Evolutionary conservation across 345 rosid genomes (phyloP), one percentile per base, ranked within the genome.

Genomic region (Limnanthes douglasii): DNA sequence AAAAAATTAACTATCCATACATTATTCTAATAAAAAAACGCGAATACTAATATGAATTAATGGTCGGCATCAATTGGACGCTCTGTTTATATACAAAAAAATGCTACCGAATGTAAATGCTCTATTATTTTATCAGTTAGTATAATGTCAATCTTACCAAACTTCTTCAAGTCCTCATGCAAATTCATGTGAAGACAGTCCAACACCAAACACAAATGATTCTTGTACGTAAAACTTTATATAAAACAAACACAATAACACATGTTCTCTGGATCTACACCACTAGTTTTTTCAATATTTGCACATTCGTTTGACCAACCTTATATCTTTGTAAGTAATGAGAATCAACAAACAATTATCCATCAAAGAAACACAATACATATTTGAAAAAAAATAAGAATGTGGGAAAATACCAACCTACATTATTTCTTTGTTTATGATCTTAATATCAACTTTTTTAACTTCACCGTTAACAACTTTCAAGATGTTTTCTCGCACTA

Each of bases 181-280:
- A 92, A 81, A 66, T 92, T 92, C 90, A 92, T 78, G 63, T 75
- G 93, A 42, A 85, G 99, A 30, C 94, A 92, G 66, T 85, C 99
- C 60, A 85, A 92, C 57, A 92, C 99, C 66, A 92, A 72, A 64
- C 96, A 92, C 36, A 85, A 76, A 73, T 92, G 99, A 68, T 92
- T 78, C 61, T 94, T 69, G 60, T 75, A 92, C 73, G 75, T 92
- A 53, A 92, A 85, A 65, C 83, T 81, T 35, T 93, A 75, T 61
- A 81, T 65, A 46, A 81, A 81, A 34, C 86, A 72, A 67, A 92
- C 81, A 34, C 99, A 92, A 47, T 81, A 96, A 40, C 96, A 80
- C 60, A 63, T 81, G 61, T 85, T 76, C 5, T 81, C 99, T 35
- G 65, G 81, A 63, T 92, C 99, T 57, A 81, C 85, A 34, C 80